A percentile compares a stretch with the other conserved stretches of the same genome.
Conservation (phyloP, 495 filamentous ascomycete genomes). For the Cryomyces minteri region DNA sequence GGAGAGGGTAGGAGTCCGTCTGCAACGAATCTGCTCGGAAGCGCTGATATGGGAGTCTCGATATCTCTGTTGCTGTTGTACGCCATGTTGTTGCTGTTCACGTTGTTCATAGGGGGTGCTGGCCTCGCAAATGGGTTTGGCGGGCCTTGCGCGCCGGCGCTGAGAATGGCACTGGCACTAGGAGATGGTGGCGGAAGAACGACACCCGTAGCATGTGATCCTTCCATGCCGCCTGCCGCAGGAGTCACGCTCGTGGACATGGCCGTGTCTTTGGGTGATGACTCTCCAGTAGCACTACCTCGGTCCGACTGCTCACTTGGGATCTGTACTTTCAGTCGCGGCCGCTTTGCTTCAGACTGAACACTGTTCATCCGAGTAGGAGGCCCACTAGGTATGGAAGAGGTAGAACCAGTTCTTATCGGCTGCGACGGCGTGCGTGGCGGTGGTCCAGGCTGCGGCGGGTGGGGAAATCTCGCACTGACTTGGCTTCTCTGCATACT, state of each 20-base stretch:
- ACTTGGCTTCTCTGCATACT: slow-evolving; percentile 24
- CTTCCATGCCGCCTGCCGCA: slow-evolving; percentile 28
- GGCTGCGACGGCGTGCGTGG: slow-evolving; percentile 1
- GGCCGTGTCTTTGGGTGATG: slow-evolving; percentile 54
- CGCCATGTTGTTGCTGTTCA: slow-evolving; percentile 33
- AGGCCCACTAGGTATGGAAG: slow-evolving; percentile 23
- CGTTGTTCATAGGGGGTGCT: slow-evolving; percentile 37
- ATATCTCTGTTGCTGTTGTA: slow-evolving; percentile 52
- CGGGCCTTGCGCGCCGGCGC: slow-evolving; percentile 80
- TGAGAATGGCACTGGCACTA: slow-evolving; percentile 64
- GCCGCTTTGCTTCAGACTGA: slow-evolving; percentile 41
- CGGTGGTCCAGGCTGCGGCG: not conserved
- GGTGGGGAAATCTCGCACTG: slow-evolving; percentile 8
- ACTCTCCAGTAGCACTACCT: slow-evolving; percentile 59
- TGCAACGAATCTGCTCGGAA: slow-evolving; percentile 78
- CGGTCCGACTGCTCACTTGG: slow-evolving; percentile 74
- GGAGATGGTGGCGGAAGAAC: slow-evolving; percentile 90
- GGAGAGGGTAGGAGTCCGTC: slow-evolving; percentile 74
- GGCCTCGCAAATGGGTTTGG: slow-evolving; percentile 92
- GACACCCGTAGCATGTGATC: slow-evolving; percentile 40
- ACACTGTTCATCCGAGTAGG: slow-evolving; percentile 59
- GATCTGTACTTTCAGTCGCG: slow-evolving; percentile 82
- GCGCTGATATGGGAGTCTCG: slow-evolving; percentile 92
- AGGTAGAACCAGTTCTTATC: slow-evolving; percentile 13
- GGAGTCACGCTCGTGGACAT: slow-evolving; percentile 34